phyloP scores from a whole-genome alignment of 805 yeast species.

The Sugiyamaella floridensis region DNA sequence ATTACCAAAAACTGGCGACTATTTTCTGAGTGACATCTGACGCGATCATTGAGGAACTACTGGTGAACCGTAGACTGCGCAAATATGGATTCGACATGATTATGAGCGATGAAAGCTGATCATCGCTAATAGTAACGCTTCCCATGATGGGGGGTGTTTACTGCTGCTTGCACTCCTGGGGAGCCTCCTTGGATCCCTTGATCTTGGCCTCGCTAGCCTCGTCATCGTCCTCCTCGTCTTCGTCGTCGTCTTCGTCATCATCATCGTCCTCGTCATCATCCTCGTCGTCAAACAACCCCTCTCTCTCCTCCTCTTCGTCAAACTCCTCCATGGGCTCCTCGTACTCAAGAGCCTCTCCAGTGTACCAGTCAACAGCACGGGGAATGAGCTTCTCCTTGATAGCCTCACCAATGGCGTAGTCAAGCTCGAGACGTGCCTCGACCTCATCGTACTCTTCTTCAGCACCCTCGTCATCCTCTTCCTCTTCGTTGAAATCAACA shows the following conservation, averaged over 20 bases:
- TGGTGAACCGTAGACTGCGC: no score
- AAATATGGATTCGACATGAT: no score
- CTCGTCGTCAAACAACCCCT: slow-evolving; percentile 53
- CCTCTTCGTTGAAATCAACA: slow-evolving; percentile 51
- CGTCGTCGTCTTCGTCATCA: slow-evolving; percentile 57
- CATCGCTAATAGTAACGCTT: not conserved
- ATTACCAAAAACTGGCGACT: no score
- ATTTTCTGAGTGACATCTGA: no score
- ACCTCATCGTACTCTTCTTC: slow-evolving; percentile 65
- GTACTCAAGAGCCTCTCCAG: slow-evolving; percentile 90
- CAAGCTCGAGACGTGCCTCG: slow-evolving; percentile 80
- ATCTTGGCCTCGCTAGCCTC: slow-evolving; percentile 34
- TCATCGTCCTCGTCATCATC: slow-evolving; percentile 56
- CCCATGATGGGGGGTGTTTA: not conserved
- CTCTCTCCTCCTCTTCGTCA: slow-evolving; percentile 55
- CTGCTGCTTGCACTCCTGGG: slow-evolving; percentile 50
- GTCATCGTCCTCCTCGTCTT: slow-evolving; percentile 50
- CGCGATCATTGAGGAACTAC: no score
- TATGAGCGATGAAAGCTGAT: no score
- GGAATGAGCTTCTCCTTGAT: slow-evolving; percentile 93
- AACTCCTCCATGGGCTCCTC: slow-evolving; percentile 52
- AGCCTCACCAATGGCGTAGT: slow-evolving; percentile 93
- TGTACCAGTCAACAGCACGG: slow-evolving; percentile 96
- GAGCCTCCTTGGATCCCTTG: slow-evolving; percentile 37
- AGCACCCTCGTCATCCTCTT: slow-evolving; percentile 45